Percentiles rank a stretch among this genome's conserved stretches.
Evolutionary conservation across 2,329 filamentous ascomycete genomes (phyloP).

Genomic region (Claviceps cyperi): DNA sequence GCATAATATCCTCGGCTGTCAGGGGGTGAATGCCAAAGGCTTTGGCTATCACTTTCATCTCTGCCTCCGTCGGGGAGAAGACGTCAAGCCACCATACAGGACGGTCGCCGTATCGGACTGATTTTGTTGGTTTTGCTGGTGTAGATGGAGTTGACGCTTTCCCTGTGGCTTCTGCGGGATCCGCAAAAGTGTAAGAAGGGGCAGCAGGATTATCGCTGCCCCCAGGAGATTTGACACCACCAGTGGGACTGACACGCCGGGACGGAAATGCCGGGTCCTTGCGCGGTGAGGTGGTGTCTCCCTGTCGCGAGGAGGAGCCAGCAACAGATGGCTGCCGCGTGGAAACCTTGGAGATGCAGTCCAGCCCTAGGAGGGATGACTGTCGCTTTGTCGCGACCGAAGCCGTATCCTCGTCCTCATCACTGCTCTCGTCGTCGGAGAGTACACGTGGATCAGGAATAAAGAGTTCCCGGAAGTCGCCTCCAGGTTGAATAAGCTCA

Average conservation of each 20-base stretch:
- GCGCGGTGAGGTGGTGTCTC: constrained; percentile 15
- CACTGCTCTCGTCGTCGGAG: constrained; percentile 57
- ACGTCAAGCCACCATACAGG: constrained; percentile 97
- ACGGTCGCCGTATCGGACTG: constrained; percentile 56
- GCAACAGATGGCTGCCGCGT: constrained; percentile 32
- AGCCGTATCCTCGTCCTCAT: constrained; percentile 29
- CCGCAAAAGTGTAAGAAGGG: background rate
- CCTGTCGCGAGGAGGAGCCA: constrained; percentile 12
- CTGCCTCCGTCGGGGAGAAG: constrained; percentile 74
- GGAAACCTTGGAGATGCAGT: constrained; percentile 28
- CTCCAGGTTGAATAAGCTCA: constrained; percentile 74
- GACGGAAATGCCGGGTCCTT: constrained; percentile 23
- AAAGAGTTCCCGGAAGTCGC: constrained; percentile 77
- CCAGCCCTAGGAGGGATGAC: constrained; percentile 11
- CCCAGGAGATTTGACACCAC: constrained; percentile 23
- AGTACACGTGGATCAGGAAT: constrained; percentile 70
- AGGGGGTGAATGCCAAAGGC: constrained; percentile 92
- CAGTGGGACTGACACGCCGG: constrained; percentile 32
- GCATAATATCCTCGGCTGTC: constrained; percentile 91
- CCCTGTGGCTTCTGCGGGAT: constrained; percentile 10
- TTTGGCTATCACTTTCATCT: constrained; percentile 89
- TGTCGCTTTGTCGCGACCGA: constrained; percentile 13
- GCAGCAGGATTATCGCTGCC: constrained; percentile 8
- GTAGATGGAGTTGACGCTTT: too few relatives aligned
- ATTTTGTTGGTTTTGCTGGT: constrained; percentile 16